Conservation (phyloP, 2,329 filamentous ascomycete genomes). For the Trichoderma sp. region DNA sequence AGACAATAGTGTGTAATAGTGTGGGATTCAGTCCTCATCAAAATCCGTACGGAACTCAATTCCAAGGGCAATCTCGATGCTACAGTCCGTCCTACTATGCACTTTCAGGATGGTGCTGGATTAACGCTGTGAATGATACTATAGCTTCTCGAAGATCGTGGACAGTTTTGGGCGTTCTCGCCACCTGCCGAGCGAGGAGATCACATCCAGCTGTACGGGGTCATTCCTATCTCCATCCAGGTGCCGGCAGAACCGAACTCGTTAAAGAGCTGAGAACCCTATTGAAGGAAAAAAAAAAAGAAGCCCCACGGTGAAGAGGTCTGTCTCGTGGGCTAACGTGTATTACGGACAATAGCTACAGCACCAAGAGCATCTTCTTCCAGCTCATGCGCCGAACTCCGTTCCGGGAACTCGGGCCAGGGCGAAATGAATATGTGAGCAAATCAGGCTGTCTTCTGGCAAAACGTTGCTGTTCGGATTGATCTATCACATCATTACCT, state of each 20-base stretch:
- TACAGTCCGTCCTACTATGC: too few relatives aligned
- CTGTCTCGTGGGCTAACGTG: background rate
- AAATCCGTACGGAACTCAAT: background rate
- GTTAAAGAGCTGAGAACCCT: background rate
- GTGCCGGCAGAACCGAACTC: slow-evolving; percentile 2
- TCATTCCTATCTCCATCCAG: background rate
- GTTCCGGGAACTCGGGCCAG: background rate
- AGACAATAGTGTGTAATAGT: background rate
- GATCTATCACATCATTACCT: background rate
- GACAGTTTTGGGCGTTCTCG: background rate
- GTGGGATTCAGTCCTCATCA: background rate
- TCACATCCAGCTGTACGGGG: background rate
- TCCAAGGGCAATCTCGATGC: background rate
- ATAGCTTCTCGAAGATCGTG: background rate
- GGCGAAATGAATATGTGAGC: background rate
- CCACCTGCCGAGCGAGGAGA: slow-evolving; percentile 2
- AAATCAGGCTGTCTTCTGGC: background rate
- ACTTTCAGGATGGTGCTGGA: background rate
- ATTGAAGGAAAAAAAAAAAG: background rate
- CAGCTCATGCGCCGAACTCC: background rate
- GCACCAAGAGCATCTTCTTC: background rate
- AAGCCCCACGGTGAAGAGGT: background rate
- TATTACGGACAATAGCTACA: background rate
- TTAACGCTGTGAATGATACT: background rate
- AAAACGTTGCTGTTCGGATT: background rate